phyloP scores from a whole-genome alignment of 345 rosid species.

The Bretschneidera sinensis region DNA sequence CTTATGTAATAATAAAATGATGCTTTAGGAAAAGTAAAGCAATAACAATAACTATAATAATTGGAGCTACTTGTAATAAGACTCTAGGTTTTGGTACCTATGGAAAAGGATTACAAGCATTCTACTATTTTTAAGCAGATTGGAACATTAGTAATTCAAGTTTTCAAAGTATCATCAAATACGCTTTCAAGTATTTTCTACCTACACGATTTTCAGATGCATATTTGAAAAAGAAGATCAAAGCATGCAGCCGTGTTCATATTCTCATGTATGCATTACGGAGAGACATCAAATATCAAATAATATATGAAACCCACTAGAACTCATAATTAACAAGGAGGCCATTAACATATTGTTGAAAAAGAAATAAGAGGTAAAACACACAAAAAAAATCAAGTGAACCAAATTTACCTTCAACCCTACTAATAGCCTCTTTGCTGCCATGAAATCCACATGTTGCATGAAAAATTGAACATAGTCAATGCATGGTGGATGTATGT shows the following conservation, averaged over 20 bases:
- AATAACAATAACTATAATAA: not conserved
- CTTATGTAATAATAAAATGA: not conserved
- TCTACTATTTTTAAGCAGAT: too few relatives aligned
- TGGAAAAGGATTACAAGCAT: too few relatives aligned
- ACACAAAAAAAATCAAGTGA: not conserved
- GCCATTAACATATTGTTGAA: not conserved
- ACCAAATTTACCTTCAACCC: constrained; percentile 32
- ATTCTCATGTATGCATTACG: not conserved
- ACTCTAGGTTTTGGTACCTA: too few relatives aligned
- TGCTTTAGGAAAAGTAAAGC: not conserved
- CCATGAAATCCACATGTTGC: too few relatives aligned
- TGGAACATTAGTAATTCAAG: too few relatives aligned
- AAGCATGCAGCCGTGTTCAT: not conserved
- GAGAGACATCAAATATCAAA: not conserved
- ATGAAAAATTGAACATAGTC: too few relatives aligned
- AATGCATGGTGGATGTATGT: too few relatives aligned
- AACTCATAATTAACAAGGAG: not conserved
- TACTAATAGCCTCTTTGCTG: constrained; percentile 15
- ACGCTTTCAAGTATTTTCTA: too few relatives aligned
- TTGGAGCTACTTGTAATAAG: not conserved
- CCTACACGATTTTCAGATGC: too few relatives aligned
- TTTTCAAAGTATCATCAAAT: too few relatives aligned
- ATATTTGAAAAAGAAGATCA: too few relatives aligned
- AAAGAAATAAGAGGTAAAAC: not conserved
- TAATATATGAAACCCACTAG: not conserved